Evolutionary conservation across 257 asterid genomes (phyloP).

Genomic region (Henckelia pumila): DNA sequence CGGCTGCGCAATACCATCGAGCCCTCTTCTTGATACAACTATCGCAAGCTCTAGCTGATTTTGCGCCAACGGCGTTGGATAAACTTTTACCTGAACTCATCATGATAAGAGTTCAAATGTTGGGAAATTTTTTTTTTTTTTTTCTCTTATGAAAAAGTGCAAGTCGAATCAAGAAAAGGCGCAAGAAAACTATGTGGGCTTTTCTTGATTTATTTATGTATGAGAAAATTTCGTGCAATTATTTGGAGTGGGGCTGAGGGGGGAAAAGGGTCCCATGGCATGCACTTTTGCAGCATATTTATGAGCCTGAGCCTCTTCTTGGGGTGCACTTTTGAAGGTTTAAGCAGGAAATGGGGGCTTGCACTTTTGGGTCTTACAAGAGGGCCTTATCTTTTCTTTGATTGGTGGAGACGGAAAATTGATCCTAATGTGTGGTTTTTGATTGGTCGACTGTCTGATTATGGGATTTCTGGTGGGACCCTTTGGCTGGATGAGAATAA

Average conservation of each 20-base stretch:
- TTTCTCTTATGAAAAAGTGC: not conserved
- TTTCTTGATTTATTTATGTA: conserved; percentile 23
- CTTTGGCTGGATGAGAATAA: conserved; percentile 26
- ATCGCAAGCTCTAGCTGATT: conserved; percentile 73
- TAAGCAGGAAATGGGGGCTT: conserved; percentile 27
- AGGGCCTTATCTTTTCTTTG: conserved; percentile 52
- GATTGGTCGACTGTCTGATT: conserved; percentile 50
- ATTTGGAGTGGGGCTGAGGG: conserved; percentile 27
- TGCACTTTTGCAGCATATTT: conserved; percentile 50
- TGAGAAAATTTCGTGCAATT: conserved; percentile 36
- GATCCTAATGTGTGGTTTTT: conserved; percentile 38
- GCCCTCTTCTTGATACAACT: conserved; percentile 62
- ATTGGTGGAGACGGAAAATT: conserved; percentile 47
- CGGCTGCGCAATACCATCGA: conserved; percentile 78
- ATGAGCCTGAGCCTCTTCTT: conserved; percentile 12
- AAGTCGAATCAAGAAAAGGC: not conserved
- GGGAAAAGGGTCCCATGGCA: conserved; percentile 44
- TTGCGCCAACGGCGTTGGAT: conserved; percentile 59
- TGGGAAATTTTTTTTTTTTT: no score
- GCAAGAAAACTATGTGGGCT: conserved; percentile 2
- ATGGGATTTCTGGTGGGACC: conserved; percentile 55
- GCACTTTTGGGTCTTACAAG: conserved; percentile 36
- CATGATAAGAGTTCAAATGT: conserved; percentile 5
- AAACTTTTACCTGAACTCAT: conserved; percentile 41
- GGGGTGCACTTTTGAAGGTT: conserved; percentile 31